Evolutionary conservation across 2,329 filamentous ascomycete genomes (phyloP).

Genomic region (Teratosphaeriaceae sp.): DNA sequence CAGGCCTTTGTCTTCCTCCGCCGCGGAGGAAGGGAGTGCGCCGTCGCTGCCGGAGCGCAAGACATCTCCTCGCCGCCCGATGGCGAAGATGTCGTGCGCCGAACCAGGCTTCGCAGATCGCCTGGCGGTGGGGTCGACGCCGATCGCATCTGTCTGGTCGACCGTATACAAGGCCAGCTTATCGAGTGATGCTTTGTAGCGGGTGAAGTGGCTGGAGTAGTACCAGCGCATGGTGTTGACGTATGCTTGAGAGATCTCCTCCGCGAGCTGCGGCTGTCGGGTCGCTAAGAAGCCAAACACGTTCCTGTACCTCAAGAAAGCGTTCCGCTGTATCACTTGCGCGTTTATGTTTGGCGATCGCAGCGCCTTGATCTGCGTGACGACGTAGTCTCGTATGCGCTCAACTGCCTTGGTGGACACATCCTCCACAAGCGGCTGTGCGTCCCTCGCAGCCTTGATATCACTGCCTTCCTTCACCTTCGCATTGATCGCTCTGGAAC

Average conservation of each 20-base stretch:
- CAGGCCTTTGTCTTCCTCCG: constrained; percentile 77
- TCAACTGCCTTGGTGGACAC: constrained; percentile 85
- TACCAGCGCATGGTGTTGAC: constrained; percentile 99
- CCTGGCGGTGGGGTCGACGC: constrained; percentile 53
- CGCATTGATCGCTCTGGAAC: constrained; percentile 64
- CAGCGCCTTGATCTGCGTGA: constrained; percentile 88
- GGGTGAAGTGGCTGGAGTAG: constrained; percentile 81
- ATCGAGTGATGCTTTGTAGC: constrained; percentile 76
- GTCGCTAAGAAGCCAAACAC: constrained; percentile 77
- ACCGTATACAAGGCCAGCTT: constrained; percentile 77
- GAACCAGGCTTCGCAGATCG: constrained; percentile 17
- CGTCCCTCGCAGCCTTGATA: constrained; percentile 72
- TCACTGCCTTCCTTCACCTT: constrained; percentile 54
- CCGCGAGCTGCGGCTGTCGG: constrained; percentile 74
- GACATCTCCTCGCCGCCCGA: constrained; percentile 79
- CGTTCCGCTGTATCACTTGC: constrained; percentile 92
- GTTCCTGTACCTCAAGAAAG: constrained; percentile 82
- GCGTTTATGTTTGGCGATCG: constrained; percentile 95
- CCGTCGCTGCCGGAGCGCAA: constrained; percentile 65
- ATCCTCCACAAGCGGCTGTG: constrained; percentile 78
- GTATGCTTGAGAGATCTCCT: constrained; percentile 88
- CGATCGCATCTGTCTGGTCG: constrained; percentile 74
- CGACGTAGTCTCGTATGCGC: constrained; percentile 88
- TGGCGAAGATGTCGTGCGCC: constrained; percentile 74
- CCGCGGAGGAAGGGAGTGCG: constrained; percentile 79